A percentile compares a stretch with the other conserved stretches of the same genome.
phyloP scores from a whole-genome alignment of 768 basidiomycete species.

The Mycena rebaudengoi region DNA sequence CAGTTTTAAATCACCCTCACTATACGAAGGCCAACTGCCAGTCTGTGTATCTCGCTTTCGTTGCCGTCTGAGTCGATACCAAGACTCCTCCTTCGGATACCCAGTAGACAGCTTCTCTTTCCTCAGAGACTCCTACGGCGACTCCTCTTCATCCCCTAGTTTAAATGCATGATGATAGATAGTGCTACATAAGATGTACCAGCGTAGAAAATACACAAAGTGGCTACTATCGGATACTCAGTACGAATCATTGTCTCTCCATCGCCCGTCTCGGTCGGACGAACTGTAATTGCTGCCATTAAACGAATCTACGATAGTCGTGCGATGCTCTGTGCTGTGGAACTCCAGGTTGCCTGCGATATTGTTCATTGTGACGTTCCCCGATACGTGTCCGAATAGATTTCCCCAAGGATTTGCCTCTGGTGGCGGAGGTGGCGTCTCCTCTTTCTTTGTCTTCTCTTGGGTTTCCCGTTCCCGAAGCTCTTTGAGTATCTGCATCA shows the following conservation, averaged over 20 bases:
- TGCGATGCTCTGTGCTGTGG: constrained; percentile 4
- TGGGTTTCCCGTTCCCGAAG: constrained; percentile 16
- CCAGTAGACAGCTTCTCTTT: too few species aligned
- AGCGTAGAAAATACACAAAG: too few species aligned
- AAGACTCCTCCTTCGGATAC: too few species aligned
- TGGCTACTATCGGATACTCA: too few species aligned
- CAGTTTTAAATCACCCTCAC: constrained; percentile 26
- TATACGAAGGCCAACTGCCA: constrained; percentile 20
- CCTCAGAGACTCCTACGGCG: too few species aligned
- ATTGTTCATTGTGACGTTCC: constrained; percentile 29
- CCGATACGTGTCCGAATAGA: constrained; percentile 24
- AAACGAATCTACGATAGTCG: constrained; percentile 28
- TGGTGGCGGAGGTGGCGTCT: constrained; percentile 2
- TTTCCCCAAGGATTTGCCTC: constrained; percentile 22
- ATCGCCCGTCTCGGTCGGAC: too few species aligned
- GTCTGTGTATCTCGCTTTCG: constrained; percentile 22
- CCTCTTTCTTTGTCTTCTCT: constrained; percentile 4
- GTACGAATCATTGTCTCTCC: too few species aligned
- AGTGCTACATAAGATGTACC: too few species aligned
- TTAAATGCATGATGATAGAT: background rate
- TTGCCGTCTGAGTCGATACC: too few species aligned
- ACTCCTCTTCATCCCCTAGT: too few species aligned
- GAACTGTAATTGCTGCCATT: constrained; percentile 18
- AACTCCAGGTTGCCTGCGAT: constrained; percentile 25
- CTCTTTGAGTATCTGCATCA: constrained; percentile 25